A percentile compares a stretch with the other conserved stretches of the same genome.
Evolutionary conservation across 169 alveolate species (phyloP).

Genomic region (Eimeria mitis): DNA sequence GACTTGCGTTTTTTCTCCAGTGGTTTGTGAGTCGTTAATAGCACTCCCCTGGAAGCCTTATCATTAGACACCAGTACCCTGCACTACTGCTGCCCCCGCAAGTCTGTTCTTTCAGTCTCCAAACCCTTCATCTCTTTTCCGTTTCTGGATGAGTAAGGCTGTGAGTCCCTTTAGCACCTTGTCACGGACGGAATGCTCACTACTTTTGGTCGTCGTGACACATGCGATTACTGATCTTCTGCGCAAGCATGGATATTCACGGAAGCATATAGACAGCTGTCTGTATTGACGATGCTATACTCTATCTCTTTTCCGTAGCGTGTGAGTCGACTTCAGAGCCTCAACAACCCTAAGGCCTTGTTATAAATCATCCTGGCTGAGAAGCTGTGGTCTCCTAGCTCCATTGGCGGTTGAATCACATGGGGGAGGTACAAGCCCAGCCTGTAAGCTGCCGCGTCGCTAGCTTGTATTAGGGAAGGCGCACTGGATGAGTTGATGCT

Average conservation of each 20-base stretch:
- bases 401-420: neutral
- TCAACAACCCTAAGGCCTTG: neutral
- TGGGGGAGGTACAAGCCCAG: neutral
- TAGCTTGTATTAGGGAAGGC: neutral
- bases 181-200: neutral
- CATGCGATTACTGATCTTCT: neutral
- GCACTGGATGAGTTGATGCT: neutral
- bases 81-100: neutral
- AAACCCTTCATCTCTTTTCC: neutral
- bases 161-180: neutral
- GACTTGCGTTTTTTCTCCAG: neutral
- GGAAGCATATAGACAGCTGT: neutral
- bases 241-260: neutral
- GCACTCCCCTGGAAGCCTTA: neutral
- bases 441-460: neutral
- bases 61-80: neutral
- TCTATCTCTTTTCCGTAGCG: neutral
- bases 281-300: neutral
- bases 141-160: neutral
- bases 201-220: neutral
- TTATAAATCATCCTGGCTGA: neutral
- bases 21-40: slow-evolving; percentile 6
- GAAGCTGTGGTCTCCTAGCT: neutral
- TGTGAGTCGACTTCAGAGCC: slow-evolving; percentile 6
- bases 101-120: neutral